A percentile compares a stretch with the other conserved stretches of the same genome.
These are phyloP conservation scores for Akanthomyces uredinophilus DNA, from an alignment of 2,329 filamentous ascomycete species.

Conservation along the genomic window DNA sequence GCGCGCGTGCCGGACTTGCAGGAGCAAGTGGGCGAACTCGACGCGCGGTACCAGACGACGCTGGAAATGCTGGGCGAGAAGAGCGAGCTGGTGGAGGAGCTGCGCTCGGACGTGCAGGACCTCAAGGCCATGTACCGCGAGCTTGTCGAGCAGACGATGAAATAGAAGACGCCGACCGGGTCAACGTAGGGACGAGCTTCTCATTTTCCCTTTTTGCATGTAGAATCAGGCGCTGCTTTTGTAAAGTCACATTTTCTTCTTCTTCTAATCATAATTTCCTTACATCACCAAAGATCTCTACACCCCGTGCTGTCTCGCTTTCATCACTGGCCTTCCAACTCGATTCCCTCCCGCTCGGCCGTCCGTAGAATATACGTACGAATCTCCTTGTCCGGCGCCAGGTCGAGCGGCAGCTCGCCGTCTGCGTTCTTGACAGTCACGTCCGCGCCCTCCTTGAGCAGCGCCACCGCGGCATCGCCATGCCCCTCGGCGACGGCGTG, in stretches of 20 bases:
- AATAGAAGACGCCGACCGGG: slow-evolving; percentile 31
- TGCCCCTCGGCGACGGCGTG: slow-evolving; percentile 76
- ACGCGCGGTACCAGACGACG: slow-evolving; percentile 79
- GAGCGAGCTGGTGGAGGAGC: slow-evolving; percentile 89
- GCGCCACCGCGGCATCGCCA: slow-evolving; percentile 74
- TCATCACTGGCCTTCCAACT: slow-evolving; percentile 31
- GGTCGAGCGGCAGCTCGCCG: slow-evolving; percentile 67
- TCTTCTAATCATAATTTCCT: slow-evolving; percentile 7
- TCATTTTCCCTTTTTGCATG: not conserved
- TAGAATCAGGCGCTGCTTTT: slow-evolving; percentile 2
- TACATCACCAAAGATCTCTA: not conserved
- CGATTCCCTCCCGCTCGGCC: slow-evolving; percentile 81
- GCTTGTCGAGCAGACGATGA: slow-evolving; percentile 78
- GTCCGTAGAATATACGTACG: slow-evolving; percentile 65
- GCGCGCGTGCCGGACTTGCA: slow-evolving; percentile 61
- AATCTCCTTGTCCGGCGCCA: slow-evolving; percentile 83
- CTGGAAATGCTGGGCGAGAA: slow-evolving; percentile 95
- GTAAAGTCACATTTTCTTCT: not conserved
- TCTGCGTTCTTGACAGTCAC: slow-evolving; percentile 68
- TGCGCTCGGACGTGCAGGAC: slow-evolving; percentile 82
- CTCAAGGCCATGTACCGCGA: slow-evolving; percentile 96
- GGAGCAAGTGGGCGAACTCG: slow-evolving; percentile 60
- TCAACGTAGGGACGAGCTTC: not conserved
- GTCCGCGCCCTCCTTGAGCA: slow-evolving; percentile 83
- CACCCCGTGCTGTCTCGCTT: not conserved